phyloP scores from a whole-genome alignment of 257 asterid species.

The Solanum chiquidenum region DNA sequence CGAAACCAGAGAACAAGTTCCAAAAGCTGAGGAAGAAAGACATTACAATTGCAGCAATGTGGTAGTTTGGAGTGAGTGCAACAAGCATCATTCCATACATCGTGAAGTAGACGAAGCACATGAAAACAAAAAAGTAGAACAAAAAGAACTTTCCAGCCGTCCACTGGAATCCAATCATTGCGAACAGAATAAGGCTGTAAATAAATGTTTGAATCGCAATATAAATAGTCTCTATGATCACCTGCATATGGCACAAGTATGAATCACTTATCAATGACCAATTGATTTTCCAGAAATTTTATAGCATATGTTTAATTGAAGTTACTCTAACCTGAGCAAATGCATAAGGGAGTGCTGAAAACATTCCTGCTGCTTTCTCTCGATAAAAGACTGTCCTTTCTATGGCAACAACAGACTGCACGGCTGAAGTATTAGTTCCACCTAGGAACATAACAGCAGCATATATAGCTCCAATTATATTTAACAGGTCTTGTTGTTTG shows the following conservation, averaged over 20 bases:
- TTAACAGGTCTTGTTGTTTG: constrained; percentile 56
- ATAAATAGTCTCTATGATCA: constrained; percentile 58
- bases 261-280: not conserved
- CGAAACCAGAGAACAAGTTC: constrained; percentile 77
- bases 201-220: constrained; percentile 47
- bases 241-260: constrained; percentile 22
- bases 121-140: constrained; percentile 65
- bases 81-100: constrained; percentile 84
- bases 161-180: constrained; percentile 83
- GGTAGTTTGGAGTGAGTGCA: constrained; percentile 71
- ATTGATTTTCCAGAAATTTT: not conserved
- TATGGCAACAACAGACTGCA: constrained; percentile 66
- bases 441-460: constrained; percentile 79
- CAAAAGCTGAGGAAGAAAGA: constrained; percentile 86
- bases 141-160: constrained; percentile 38
- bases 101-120: constrained; percentile 79
- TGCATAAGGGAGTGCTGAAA: constrained; percentile 72
- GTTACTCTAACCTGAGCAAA: constrained; percentile 35
- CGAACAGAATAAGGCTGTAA: constrained; percentile 63
- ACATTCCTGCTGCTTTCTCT: constrained; percentile 83
- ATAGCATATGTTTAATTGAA: not conserved
- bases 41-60: constrained; percentile 71
- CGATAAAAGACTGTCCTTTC: constrained; percentile 84
- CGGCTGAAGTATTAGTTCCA: constrained; percentile 64
- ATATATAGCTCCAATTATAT: constrained; percentile 71